Base-by-base conservation (phyloP, 257 asterid genomes). In the Solanum chmielewskii region DNA sequence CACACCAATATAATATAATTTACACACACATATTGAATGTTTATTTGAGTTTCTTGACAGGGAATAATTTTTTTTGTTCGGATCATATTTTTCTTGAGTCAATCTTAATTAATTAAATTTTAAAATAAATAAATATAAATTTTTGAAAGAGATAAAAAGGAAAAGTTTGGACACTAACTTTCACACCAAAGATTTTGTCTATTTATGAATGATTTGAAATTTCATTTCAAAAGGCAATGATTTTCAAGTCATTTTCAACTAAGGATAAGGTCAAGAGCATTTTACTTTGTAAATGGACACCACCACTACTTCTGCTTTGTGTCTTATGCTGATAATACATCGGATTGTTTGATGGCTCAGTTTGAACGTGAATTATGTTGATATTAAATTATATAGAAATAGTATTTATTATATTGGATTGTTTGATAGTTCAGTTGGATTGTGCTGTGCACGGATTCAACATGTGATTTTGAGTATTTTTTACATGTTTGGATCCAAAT, bases 311-410 rank as follows among this genome's bases (percentile, higher is more conserved):
- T 2, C n/a, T 8, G 10, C 76, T 69, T 70, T 31, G 7, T 31
- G 42, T 70, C 42, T 7, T 31, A 16, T 15, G 76, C 5, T 68
- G 39, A 68, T 29, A 0, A 68, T 13, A 6, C 1, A 27, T 68
- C 27, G 74, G 9, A 0, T 15, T 2, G 35, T 66, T 25, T 0
- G 0, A 4, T 64, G 12, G 9, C 9, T 64, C 4, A 2, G 0
- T 25, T 68, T 68, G 23, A 6, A 68, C 4, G 4, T 69, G 75
- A 29, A 6, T 69, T 66, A 66, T 9, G 8, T 66, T 8, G 10
- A 69, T 69, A 69, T 0, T 29, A 69, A 12, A 14, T 14, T 69
- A 0, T 3, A 3, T 7, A 69, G 1, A 69, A 69, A 0, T n/a
- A 0, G 5, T 62, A n/a, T 10, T 6, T 35, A n/a, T n/a, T 2